Evolutionary conservation across 352 stramenopile genomes (phyloP).

Genomic region (Globisporangium paroecandrum): DNA sequence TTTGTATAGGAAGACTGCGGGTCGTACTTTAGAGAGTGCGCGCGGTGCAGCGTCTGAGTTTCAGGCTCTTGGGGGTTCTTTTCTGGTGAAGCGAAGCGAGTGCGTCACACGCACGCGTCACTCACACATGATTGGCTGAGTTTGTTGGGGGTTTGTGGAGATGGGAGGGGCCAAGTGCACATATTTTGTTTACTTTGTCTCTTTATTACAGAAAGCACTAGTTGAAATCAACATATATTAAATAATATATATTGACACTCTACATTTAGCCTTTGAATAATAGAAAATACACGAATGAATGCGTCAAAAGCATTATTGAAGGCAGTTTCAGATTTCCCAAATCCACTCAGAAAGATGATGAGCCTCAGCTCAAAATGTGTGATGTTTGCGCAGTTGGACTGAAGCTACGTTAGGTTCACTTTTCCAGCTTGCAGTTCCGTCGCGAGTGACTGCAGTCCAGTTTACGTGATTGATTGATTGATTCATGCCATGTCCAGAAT

Average conservation of each 20-base stretch:
- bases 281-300: not conserved
- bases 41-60: constrained; percentile 2
- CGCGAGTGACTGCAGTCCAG: too few relatives aligned
- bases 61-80: not conserved
- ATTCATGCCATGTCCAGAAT: not conserved
- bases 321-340: not conserved
- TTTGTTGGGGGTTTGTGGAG: not conserved
- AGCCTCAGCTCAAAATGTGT: not conserved
- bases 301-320: not conserved
- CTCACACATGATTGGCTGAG: constrained; percentile 11
- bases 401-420: not conserved
- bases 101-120: constrained; percentile 12
- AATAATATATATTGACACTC: too few relatives aligned
- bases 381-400: not conserved
- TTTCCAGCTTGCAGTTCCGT: not conserved
- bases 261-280: not conserved
- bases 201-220: not conserved
- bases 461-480: not conserved
- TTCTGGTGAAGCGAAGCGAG: constrained; percentile 3
- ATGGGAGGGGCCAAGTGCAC: not conserved
- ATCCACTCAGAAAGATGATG: not conserved
- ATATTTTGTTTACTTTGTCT: not conserved
- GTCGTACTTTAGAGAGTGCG: not conserved
- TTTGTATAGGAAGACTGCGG: not conserved
- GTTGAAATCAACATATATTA: not conserved